These are phyloP conservation scores for Oligophagozyma castellii DNA, from an alignment of 1,139 yeast species.

Conservation along the genomic window DNA sequence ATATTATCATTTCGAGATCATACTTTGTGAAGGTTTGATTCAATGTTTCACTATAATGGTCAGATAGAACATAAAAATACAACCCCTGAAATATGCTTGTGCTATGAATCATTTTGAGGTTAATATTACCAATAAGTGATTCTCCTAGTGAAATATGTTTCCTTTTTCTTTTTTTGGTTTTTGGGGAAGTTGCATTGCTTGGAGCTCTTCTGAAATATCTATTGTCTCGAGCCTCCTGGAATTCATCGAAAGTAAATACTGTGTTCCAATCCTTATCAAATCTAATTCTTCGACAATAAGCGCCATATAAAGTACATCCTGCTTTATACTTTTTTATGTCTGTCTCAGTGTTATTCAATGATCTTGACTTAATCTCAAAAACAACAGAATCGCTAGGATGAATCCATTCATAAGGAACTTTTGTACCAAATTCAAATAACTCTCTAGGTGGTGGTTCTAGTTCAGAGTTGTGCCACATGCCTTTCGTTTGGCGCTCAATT, in stretches of 20 bases:
- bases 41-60: slow-evolving; percentile 23
- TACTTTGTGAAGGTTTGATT: slow-evolving; percentile 25
- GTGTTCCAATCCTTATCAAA: slow-evolving; percentile 51
- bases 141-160: background rate
- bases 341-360: slow-evolving; percentile 39
- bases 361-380: slow-evolving; percentile 74
- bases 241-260: slow-evolving; percentile 46
- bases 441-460: slow-evolving; percentile 28
- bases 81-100: slow-evolving; percentile 25
- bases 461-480: slow-evolving; percentile 43
- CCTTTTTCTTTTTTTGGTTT: slow-evolving; percentile 7
- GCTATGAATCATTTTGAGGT: background rate
- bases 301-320: slow-evolving; percentile 61
- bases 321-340: slow-evolving; percentile 39
- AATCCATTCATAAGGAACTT: slow-evolving; percentile 63
- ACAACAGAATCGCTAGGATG: slow-evolving; percentile 66
- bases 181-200: slow-evolving; percentile 11
- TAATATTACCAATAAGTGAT: too few species aligned
- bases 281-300: slow-evolving; percentile 56
- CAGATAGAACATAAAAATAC: slow-evolving; percentile 32
- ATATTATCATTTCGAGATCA: slow-evolving; percentile 30
- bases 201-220: too few species aligned
- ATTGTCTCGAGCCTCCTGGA: slow-evolving; percentile 26
- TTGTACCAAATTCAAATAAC: slow-evolving; percentile 44
- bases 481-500: slow-evolving; percentile 44